Conservation (phyloP, 225 moss, liverwort and hornwort species). For the Bryum argenteum region DNA sequence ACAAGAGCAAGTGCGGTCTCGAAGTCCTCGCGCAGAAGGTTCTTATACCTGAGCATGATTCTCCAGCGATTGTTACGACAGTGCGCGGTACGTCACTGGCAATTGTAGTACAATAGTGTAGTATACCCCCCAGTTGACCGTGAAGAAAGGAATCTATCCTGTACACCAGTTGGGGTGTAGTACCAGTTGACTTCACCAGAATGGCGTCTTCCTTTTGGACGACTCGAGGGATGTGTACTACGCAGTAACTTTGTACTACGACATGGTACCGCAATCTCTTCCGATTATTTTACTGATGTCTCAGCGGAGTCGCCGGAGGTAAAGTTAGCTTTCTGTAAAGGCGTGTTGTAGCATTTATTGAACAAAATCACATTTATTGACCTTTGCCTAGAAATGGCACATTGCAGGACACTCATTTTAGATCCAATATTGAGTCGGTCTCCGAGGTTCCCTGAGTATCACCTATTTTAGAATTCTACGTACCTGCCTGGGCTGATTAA, state of each 20-base stretch:
- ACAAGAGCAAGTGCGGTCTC: background rate
- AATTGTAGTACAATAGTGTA: slow-evolving; percentile 10
- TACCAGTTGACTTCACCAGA: slow-evolving; percentile 18
- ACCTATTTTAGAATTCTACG: no score
- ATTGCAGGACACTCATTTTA: no score
- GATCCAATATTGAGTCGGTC: no score
- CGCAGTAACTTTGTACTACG: background rate
- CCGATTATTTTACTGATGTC: background rate
- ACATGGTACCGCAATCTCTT: background rate
- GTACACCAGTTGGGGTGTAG: background rate
- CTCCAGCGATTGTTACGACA: background rate
- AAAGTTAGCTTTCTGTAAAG: no score
- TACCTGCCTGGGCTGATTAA: no score
- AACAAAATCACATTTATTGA: no score
- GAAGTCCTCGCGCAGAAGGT: background rate
- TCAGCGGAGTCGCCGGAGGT: background rate
- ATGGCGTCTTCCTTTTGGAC: background rate
- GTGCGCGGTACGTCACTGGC: background rate
- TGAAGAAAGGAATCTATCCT: background rate
- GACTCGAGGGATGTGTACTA: background rate
- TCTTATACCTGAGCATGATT: slow-evolving; percentile 14
- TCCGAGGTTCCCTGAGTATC: no score
- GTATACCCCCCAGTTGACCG: background rate
- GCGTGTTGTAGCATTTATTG: no score
- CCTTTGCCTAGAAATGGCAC: no score